Base-by-base conservation (phyloP, 1,284 basidiomycete genomes). In the Irpex rosettiformis region DNA sequence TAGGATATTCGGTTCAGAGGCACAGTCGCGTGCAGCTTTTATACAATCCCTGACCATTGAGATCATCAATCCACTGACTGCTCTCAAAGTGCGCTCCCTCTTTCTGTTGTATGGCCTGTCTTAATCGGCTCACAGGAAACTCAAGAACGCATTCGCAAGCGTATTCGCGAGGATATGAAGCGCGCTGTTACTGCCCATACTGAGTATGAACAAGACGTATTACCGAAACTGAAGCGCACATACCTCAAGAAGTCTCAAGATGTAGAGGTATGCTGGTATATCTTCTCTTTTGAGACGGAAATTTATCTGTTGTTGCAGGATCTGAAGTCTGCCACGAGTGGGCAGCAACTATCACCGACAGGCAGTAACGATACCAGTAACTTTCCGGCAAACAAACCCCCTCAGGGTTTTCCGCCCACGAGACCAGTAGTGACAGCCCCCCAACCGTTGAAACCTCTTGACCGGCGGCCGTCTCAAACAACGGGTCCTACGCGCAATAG, bases 121-220 rank as follows among this genome's bases (percentile, higher is more conserved):
- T 5, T 25, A 53, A 29, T 21, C 52, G 29, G 43, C 47, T 10
- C 27, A 25, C 29, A 93, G 88, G 93, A 94, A 63, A 89, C 88
- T 6, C 93, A 96, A 77, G 89, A 91, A 57, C 84, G 93, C 42
- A 94, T 93, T 25, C 82, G 91, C 28, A 91, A 91, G 70, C 85
- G 91, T n/a, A 90, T 96, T 69, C 90, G 89, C 66, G 93, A 95
- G 64, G 93, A 94, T 68, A 73, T 94, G 62, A 94, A 93, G 71
- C 82, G 84, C 6, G 91, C 93, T 0, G 78, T 79, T 13, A 66
- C 73, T 58, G 83, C 86, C 18, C 93, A 95, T 72, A 80, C 81
- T 28, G 93, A 95, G 22, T 93, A 88, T 69, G 86, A 86, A 10
- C 89, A 92, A 67, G 83, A 79, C 57, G 77, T 80, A 18, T 77